Conservation (phyloP, 2,329 filamentous ascomycete species). For the Ophiostoma sp. region DNA sequence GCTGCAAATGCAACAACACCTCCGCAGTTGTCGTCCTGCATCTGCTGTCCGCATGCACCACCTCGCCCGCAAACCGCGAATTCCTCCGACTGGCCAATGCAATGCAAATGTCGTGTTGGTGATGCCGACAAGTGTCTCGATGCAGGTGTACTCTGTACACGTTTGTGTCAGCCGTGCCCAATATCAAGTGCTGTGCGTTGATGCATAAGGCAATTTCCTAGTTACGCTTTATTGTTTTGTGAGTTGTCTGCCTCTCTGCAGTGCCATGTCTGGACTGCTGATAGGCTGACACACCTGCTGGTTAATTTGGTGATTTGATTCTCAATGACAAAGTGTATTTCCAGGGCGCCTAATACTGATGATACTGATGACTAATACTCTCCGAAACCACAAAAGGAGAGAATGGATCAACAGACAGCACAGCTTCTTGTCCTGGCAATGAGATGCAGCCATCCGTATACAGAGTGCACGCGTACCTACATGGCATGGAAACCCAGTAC, state of each 20-base stretch:
- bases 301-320: not conserved
- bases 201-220: not conserved
- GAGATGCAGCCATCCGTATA: not conserved
- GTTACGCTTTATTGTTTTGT: not conserved
- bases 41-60: not conserved
- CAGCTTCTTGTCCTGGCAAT: constrained; percentile 2
- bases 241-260: not conserved
- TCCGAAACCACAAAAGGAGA: too few species aligned
- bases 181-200: not conserved
- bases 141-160: not conserved
- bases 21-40: not conserved
- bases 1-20: not conserved
- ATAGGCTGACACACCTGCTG: not conserved
- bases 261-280: not conserved
- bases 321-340: not conserved
- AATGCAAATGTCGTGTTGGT: constrained; percentile 1
- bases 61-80: not conserved
- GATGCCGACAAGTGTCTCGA: not conserved
- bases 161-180: not conserved
- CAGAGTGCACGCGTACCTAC: not conserved
- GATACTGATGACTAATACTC: too few species aligned
- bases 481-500: not conserved
- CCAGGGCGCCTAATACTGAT: not conserved
- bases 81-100: constrained; percentile 1
- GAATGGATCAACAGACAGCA: too few species aligned